Evolutionary conservation across 2,329 filamentous ascomycete species (phyloP).

Genomic region (Epichloe glyceriae): DNA sequence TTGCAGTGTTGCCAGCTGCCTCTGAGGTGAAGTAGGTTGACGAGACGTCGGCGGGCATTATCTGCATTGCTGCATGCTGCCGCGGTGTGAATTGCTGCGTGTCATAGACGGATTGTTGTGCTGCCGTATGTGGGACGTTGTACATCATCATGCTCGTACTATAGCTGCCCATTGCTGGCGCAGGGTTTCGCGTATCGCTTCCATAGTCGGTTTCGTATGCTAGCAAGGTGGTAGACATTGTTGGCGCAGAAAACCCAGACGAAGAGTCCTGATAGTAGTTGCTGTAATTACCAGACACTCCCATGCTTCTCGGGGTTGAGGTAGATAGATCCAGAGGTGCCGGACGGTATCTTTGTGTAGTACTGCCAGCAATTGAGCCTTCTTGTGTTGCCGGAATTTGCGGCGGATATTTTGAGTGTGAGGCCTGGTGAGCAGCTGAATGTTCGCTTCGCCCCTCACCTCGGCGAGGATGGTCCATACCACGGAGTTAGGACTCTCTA

Average conservation of each 20-base stretch:
- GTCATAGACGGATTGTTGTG: constrained; percentile 59
- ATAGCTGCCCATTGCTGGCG: constrained; percentile 44
- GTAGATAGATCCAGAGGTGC: constrained; percentile 37
- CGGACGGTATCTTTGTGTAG: constrained; percentile 33
- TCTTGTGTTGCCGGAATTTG: constrained; percentile 36
- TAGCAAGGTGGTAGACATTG: constrained; percentile 42
- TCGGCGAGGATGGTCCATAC: constrained; percentile 69
- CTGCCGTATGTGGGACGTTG: constrained; percentile 53
- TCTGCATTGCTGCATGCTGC: constrained; percentile 66
- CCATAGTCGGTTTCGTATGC: constrained; percentile 53
- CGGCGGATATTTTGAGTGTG: constrained; percentile 39
- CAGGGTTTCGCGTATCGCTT: constrained; percentile 45
- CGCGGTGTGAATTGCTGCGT: constrained; percentile 61
- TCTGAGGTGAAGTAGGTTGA: constrained; percentile 56
- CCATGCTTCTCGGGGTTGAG: constrained; percentile 36
- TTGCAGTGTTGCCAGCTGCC: constrained; percentile 35
- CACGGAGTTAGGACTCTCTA: constrained; percentile 33
- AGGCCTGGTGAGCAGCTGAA: constrained; percentile 44
- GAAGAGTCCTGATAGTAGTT: constrained; percentile 45
- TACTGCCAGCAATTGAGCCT: constrained; percentile 18
- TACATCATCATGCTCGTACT: constrained; percentile 63
- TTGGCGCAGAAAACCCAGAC: constrained; percentile 37
- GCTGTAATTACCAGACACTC: constrained; percentile 42
- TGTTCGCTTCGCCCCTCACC: constrained; percentile 64
- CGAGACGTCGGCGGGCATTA: constrained; percentile 37